These are phyloP conservation scores for Colletotrichum caudatum DNA, from an alignment of 2,329 filamentous ascomycete species.

Conservation along the genomic window DNA sequence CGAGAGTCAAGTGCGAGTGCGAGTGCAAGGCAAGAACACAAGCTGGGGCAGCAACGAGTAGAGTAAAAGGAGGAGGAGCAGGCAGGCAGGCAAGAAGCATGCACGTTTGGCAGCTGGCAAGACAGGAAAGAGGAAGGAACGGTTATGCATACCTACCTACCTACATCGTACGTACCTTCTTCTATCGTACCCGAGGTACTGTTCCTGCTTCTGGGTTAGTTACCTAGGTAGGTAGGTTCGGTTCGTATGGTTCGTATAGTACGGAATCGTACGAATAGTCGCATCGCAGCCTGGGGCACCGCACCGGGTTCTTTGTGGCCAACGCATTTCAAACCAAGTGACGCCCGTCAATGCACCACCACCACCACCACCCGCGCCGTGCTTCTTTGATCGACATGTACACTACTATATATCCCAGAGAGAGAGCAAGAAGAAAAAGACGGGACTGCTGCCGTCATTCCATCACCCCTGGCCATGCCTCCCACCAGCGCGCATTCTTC, in stretches of 20 bases:
- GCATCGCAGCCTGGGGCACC: neutral
- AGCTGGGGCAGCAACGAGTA: neutral
- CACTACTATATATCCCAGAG: too few species aligned
- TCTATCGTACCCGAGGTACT: too few species aligned
- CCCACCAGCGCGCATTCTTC: neutral
- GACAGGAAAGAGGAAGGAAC: neutral
- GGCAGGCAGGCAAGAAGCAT: neutral
- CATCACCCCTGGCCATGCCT: constrained; percentile 30
- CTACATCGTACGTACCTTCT: too few species aligned
- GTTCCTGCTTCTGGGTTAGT: too few species aligned
- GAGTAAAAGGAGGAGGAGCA: neutral
- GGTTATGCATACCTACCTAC: neutral
- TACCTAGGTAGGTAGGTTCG: too few species aligned
- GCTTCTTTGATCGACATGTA: neutral
- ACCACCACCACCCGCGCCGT: neutral
- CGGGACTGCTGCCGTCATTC: too few species aligned
- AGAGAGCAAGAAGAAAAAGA: too few species aligned
- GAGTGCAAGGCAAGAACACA: too few species aligned
- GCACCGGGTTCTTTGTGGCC: neutral
- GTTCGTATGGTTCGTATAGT: too few species aligned
- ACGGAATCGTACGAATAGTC: too few species aligned
- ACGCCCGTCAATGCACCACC: neutral
- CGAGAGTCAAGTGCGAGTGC: neutral
- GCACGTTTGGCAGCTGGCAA: neutral
- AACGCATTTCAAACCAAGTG: neutral